Conservation (phyloP, 495 filamentous ascomycete species). For the Neurospora terricola region DNA sequence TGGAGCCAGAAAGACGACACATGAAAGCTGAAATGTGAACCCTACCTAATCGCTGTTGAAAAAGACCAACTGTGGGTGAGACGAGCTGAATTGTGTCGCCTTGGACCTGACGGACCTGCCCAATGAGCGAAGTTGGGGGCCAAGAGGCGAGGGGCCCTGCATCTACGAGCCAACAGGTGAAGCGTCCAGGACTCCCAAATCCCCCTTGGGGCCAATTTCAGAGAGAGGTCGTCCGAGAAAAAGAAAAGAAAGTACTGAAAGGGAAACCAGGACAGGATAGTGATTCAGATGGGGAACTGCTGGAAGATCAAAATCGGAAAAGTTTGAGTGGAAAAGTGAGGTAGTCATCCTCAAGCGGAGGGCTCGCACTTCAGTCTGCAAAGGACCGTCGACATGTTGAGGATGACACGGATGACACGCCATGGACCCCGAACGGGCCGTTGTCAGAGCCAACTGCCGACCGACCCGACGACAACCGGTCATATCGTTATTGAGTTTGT, state of each 20-base stretch:
- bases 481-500: background rate
- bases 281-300: background rate
- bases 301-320: background rate
- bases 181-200: background rate
- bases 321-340: background rate
- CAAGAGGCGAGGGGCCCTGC: background rate
- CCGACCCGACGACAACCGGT: background rate
- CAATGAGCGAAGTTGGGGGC: background rate
- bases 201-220: background rate
- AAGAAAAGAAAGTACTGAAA: background rate
- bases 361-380: background rate
- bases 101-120: background rate
- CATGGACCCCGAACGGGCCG: background rate
- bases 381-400: background rate
- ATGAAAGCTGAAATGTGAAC: background rate
- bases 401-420: background rate
- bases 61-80: background rate
- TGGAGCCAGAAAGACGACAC: background rate
- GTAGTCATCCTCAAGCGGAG: background rate
- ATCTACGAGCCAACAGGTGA: background rate
- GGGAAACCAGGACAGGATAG: background rate
- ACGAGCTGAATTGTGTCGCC: background rate
- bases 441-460: background rate
- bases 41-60: background rate
- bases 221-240: background rate